A percentile compares a stretch with the other conserved stretches of the same genome.
Conservation (phyloP, 805 yeast species). For the Starmerella cellae region DNA sequence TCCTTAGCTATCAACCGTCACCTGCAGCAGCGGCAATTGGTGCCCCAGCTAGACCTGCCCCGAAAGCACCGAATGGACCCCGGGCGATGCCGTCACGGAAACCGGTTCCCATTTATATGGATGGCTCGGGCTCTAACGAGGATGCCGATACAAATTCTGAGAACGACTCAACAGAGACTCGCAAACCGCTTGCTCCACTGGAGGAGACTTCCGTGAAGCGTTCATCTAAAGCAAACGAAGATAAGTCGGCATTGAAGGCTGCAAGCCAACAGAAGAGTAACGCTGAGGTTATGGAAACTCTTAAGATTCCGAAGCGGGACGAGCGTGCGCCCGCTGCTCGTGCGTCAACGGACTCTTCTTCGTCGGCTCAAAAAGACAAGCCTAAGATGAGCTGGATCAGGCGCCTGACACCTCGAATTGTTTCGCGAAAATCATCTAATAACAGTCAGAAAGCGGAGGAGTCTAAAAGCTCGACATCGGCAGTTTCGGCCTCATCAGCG, state of each 20-base stretch:
- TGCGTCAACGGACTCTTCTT: too few relatives aligned
- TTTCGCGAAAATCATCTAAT: slow-evolving; percentile 4
- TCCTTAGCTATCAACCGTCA: slow-evolving; percentile 18
- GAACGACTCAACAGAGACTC: too few relatives aligned
- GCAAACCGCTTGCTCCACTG: background rate
- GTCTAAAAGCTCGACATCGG: too few relatives aligned
- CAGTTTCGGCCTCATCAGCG: background rate
- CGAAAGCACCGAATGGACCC: slow-evolving; percentile 16
- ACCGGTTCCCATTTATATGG: slow-evolving; percentile 17
- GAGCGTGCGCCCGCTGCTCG: background rate
- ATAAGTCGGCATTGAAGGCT: background rate
- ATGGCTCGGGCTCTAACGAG: too few relatives aligned
- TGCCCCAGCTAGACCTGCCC: slow-evolving; percentile 19
- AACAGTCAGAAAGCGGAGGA: too few relatives aligned
- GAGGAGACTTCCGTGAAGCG: background rate
- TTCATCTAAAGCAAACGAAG: background rate
- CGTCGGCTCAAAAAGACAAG: slow-evolving; percentile 4
- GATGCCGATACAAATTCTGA: too few relatives aligned
- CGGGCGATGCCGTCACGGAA: slow-evolving; percentile 13
- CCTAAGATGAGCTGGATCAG: slow-evolving; percentile 16
- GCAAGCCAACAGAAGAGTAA: too few relatives aligned
- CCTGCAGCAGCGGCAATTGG: slow-evolving; percentile 18
- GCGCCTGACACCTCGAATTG: slow-evolving; percentile 15
- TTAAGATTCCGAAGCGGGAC: slow-evolving; percentile 2
- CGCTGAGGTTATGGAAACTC: too few relatives aligned